phyloP scores from a whole-genome alignment of 2,329 filamentous ascomycete species.

The Fusarium verrucosum region DNA sequence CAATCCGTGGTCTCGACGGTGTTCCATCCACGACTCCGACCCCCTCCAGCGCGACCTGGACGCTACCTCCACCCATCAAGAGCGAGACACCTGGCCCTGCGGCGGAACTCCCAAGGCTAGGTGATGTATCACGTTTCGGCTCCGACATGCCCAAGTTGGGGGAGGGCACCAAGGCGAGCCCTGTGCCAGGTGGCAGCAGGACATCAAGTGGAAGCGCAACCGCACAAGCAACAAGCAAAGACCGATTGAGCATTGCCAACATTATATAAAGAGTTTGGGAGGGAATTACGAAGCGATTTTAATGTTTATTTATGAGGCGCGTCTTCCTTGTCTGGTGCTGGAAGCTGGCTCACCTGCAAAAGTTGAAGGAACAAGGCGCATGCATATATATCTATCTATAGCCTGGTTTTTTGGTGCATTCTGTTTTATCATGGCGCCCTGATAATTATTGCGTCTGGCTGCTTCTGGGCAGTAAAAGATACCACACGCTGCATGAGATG shows the following conservation, averaged over 20 bases:
- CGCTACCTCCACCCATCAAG: slow-evolving; percentile 50
- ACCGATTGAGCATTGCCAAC: slow-evolving; percentile 56
- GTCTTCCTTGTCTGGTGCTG: slow-evolving; percentile 15
- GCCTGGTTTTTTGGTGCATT: slow-evolving; percentile 21
- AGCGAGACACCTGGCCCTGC: slow-evolving; percentile 45
- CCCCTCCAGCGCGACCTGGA: slow-evolving; percentile 49
- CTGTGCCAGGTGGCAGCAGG: slow-evolving; percentile 40
- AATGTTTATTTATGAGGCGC: slow-evolving; percentile 38
- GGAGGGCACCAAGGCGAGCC: slow-evolving; percentile 42
- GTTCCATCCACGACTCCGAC: slow-evolving; percentile 43
- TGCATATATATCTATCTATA: not conserved
- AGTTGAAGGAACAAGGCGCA: slow-evolving; percentile 28
- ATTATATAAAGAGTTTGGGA: slow-evolving; percentile 51
- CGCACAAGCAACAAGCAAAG: slow-evolving; percentile 37
- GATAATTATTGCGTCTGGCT: slow-evolving; percentile 13
- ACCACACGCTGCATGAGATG: slow-evolving; percentile 30
- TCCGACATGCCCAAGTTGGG: slow-evolving; percentile 40
- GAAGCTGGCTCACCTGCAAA: slow-evolving; percentile 23
- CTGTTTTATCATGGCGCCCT: slow-evolving; percentile 13
- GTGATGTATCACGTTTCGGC: slow-evolving; percentile 46
- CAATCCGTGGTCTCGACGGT: slow-evolving; percentile 47
- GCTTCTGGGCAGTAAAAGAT: slow-evolving; percentile 25
- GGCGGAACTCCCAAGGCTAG: slow-evolving; percentile 44
- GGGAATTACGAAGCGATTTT: slow-evolving; percentile 22
- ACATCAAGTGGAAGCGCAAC: slow-evolving; percentile 32